phyloP scores from a whole-genome alignment of 164 flowering plant species.

The Liriodendron chinense region DNA sequence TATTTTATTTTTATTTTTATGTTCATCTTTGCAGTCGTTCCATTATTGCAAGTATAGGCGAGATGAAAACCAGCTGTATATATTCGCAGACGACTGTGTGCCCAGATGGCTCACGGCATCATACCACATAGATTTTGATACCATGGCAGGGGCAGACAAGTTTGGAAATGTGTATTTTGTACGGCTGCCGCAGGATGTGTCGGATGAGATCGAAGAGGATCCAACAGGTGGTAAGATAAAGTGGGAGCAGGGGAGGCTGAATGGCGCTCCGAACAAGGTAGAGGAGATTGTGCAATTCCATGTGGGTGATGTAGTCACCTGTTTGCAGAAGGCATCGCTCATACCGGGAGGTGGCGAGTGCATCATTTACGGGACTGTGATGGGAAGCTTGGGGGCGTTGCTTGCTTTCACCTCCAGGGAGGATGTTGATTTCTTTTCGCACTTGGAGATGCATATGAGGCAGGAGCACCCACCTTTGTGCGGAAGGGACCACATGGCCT shows the following conservation, averaged over 20 bases:
- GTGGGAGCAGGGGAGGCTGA: conserved; percentile 98
- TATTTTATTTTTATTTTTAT: not conserved
- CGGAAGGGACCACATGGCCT: conserved; percentile 99
- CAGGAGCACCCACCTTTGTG: conserved; percentile 97
- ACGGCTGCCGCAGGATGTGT: conserved; percentile 88
- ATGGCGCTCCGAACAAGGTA: conserved; percentile 98
- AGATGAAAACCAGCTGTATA: conserved; percentile 94
- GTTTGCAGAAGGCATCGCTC: conserved; percentile 94
- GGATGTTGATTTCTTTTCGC: conserved; percentile 98
- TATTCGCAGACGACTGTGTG: conserved; percentile 93
- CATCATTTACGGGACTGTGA: conserved; percentile 92
- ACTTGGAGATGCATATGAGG: conserved; percentile 98
- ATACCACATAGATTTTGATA: conserved; percentile 90
- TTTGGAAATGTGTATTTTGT: conserved; percentile 95
- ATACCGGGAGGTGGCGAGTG: conserved; percentile 97
- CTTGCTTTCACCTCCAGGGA: conserved; percentile 94
- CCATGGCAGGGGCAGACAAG: conserved; percentile 98
- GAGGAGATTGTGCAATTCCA: conserved; percentile 98
- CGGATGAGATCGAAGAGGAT: conserved; percentile 99
- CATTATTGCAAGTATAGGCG: conserved; percentile 97
- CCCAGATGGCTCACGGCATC: conserved; percentile 99
- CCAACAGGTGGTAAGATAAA: conserved; percentile 99
- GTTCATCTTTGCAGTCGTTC: conserved; percentile 67
- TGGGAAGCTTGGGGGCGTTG: conserved; percentile 96
- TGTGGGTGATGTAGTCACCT: conserved; percentile 84